A percentile compares a stretch with the other conserved stretches of the same genome.
Evolutionary conservation across 2,329 filamentous ascomycete genomes (phyloP).

Genomic region (Cladosporium sphaerospermum): DNA sequence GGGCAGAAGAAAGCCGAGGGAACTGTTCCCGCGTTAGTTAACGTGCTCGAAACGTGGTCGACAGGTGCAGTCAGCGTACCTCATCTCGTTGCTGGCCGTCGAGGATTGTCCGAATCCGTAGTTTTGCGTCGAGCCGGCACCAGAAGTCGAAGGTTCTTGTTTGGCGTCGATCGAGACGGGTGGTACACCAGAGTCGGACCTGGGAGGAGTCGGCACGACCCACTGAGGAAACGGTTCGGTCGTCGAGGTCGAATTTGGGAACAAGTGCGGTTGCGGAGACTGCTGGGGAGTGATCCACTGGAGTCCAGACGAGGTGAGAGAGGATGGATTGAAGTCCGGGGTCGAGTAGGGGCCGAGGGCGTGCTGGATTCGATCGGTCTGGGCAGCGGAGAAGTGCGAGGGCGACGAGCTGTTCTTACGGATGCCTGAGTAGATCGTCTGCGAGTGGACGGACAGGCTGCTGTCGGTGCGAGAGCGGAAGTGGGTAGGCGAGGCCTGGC

Average conservation of each 20-base stretch:
- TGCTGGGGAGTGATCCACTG: constrained; percentile 29
- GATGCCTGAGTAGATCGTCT: constrained; percentile 7
- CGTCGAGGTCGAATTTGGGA: constrained; percentile 15
- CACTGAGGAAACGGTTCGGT: constrained; percentile 27
- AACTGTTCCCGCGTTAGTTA: constrained; percentile 17
- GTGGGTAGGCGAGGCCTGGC: constrained; percentile 5
- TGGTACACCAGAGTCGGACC: constrained; percentile 29
- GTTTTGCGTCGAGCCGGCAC: constrained; percentile 17
- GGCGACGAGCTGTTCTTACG: constrained; percentile 10
- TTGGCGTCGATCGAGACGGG: constrained; percentile 25
- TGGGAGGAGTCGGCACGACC: constrained; percentile 29
- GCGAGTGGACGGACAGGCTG: constrained; percentile 10
- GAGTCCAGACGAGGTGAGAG: constrained; percentile 12
- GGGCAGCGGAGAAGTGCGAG: constrained; percentile 9
- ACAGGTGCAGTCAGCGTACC: constrained; percentile 19
- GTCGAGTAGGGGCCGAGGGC: constrained; percentile 2
- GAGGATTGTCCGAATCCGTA: constrained; percentile 24
- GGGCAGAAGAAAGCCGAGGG: constrained; percentile 31
- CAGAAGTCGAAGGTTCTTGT: constrained; percentile 21
- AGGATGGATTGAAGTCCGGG: constrained; percentile 8
- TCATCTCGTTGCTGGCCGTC: constrained; percentile 29
- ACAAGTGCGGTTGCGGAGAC: constrained; percentile 28
- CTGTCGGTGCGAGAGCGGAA: constrained; percentile 11
- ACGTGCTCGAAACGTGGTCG: not conserved
- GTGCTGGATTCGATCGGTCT: constrained; percentile 9